Conservation (phyloP, 2,329 filamentous ascomycete species). For the Aspergillus sergii region DNA sequence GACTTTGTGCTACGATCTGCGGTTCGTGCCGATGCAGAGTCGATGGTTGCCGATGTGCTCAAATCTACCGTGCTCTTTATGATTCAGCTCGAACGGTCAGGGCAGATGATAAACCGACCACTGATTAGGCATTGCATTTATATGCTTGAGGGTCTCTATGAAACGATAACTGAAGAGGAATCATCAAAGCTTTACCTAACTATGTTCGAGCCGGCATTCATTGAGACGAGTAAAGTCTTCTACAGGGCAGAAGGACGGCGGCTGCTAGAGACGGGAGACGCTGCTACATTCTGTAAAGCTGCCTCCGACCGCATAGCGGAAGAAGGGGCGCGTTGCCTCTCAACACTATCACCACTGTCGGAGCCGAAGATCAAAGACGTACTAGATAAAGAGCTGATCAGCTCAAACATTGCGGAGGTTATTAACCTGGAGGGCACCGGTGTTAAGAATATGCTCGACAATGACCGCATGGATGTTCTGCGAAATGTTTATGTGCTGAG, state of each 20-base stretch:
- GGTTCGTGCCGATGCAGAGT: constrained; percentile 45
- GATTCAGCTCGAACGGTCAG: constrained; percentile 87
- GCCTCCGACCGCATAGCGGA: constrained; percentile 74
- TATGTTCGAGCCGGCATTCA: constrained; percentile 77
- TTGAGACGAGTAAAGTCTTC: constrained; percentile 70
- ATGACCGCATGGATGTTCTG: constrained; percentile 78
- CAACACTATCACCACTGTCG: constrained; percentile 75
- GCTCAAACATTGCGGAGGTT: constrained; percentile 75
- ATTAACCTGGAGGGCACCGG: constrained; percentile 83
- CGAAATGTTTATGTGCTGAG: constrained; percentile 80
- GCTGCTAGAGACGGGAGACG: constrained; percentile 76
- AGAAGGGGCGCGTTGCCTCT: constrained; percentile 79
- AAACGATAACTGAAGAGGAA: constrained; percentile 76
- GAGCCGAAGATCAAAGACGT: constrained; percentile 73
- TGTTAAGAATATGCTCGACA: constrained; percentile 86
- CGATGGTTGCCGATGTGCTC: constrained; percentile 71
- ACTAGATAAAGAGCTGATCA: constrained; percentile 79
- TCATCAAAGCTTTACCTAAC: constrained; percentile 80
- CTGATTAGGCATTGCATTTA: constrained; percentile 80
- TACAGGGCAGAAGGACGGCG: constrained; percentile 75
- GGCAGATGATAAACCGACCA: constrained; percentile 82
- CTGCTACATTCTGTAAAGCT: constrained; percentile 77
- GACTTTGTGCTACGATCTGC: constrained; percentile 75
- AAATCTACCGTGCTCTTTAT: constrained; percentile 85
- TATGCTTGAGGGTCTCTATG: constrained; percentile 89